Percentiles rank a stretch among this genome's conserved stretches.
Conservation (phyloP, 805 yeast species). For the Diddensiella caesifluorescens region DNA sequence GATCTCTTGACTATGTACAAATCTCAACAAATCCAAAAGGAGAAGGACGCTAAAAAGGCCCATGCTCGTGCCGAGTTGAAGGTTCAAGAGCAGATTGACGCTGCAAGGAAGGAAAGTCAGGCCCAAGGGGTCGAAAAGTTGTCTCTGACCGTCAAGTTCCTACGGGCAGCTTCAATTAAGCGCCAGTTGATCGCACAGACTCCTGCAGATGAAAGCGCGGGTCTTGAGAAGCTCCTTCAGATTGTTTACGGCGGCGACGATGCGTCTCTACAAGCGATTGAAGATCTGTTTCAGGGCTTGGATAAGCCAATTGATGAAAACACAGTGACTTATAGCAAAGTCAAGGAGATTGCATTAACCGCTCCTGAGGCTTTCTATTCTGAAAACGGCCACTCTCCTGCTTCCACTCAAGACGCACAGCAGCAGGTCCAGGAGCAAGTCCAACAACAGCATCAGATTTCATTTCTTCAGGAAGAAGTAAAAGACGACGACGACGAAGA, state of each 20-base stretch:
- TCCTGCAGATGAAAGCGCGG: slow-evolving; percentile 23
- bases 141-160: slow-evolving; percentile 26
- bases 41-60: slow-evolving; percentile 12
- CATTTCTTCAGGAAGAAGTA: slow-evolving; percentile 21
- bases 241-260: slow-evolving; percentile 32
- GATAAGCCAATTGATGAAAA: slow-evolving; percentile 24
- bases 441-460: slow-evolving; percentile 12
- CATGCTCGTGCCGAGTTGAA: slow-evolving; percentile 15
- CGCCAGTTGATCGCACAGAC: slow-evolving; percentile 24
- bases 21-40: slow-evolving; percentile 16
- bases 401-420: background rate
- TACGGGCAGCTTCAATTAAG: slow-evolving; percentile 32
- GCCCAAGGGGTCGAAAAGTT: slow-evolving; percentile 21
- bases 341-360: slow-evolving; percentile 16
- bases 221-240: slow-evolving; percentile 30
- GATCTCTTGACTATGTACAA: slow-evolving; percentile 27
- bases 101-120: slow-evolving; percentile 19
- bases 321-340: slow-evolving; percentile 16
- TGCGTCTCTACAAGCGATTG: slow-evolving; percentile 28
- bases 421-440: background rate
- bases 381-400: background rate
- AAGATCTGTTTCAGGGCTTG: slow-evolving; percentile 26
- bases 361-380: slow-evolving; percentile 17
- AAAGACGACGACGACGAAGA: slow-evolving; percentile 10
- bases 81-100: slow-evolving; percentile 13